Conservation (phyloP, 495 filamentous ascomycete genomes). For the Neurospora sp. region DNA sequence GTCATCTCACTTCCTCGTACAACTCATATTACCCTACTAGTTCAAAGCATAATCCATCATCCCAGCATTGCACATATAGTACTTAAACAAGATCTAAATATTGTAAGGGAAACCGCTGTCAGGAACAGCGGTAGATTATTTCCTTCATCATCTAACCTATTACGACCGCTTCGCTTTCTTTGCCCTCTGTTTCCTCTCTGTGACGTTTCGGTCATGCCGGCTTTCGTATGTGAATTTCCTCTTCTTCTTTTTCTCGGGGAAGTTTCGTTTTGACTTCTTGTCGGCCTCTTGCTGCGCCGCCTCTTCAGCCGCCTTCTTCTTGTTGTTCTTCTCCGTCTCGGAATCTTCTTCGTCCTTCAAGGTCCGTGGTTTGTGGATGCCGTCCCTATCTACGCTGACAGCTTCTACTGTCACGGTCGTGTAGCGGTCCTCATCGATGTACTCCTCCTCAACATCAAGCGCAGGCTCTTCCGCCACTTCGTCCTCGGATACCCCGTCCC, state of each 20-base stretch:
- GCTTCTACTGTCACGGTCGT: slow-evolving; percentile 89
- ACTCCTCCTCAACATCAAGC: slow-evolving; percentile 80
- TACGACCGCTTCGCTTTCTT: slow-evolving; percentile 35
- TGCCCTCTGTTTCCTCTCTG: slow-evolving; percentile 54
- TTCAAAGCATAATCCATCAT: background rate
- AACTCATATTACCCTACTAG: background rate
- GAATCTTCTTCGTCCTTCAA: slow-evolving; percentile 34
- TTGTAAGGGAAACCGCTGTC: background rate
- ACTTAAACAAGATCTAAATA: background rate
- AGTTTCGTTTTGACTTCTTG: slow-evolving; percentile 20
- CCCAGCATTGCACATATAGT: background rate
- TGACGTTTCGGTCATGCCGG: slow-evolving; percentile 61
- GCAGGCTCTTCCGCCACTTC: slow-evolving; percentile 32
- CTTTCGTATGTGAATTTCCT: slow-evolving; percentile 89
- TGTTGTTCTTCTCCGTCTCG: slow-evolving; percentile 22
- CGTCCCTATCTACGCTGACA: slow-evolving; percentile 70
- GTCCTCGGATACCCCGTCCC: slow-evolving; percentile 51
- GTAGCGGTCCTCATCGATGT: slow-evolving; percentile 90
- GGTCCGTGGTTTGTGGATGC: slow-evolving; percentile 43
- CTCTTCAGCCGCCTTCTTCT: background rate
- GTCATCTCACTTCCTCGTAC: background rate
- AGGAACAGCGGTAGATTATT: background rate
- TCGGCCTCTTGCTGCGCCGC: slow-evolving; percentile 21
- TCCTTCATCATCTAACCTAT: background rate
- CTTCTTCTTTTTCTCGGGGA: slow-evolving; percentile 56